Evolutionary conservation across 164 flowering plant species (phyloP).

Genomic region (Tetracentron sinense): DNA sequence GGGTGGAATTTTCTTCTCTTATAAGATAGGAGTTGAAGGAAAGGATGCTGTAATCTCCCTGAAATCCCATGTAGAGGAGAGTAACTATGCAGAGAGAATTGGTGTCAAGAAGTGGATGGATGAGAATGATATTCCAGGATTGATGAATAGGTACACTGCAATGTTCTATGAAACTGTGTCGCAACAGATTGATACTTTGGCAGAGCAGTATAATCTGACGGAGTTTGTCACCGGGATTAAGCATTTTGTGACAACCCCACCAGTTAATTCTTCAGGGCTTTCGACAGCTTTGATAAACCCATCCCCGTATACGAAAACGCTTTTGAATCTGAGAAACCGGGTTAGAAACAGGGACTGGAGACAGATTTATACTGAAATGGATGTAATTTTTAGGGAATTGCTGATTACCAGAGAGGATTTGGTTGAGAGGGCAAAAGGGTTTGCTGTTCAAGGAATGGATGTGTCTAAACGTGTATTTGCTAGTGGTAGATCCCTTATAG

Average conservation of each 20-base stretch:
- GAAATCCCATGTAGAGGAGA: conserved; percentile 73
- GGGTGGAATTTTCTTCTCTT: conserved; percentile 75
- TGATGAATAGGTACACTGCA: conserved; percentile 71
- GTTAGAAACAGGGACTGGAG: conserved; percentile 66
- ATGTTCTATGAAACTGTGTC: conserved; percentile 63
- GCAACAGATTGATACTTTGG: conserved; percentile 72
- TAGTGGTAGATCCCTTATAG: conserved; percentile 65
- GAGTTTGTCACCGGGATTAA: conserved; percentile 77
- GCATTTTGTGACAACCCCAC: conserved; percentile 54
- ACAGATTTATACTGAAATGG: conserved; percentile 55
- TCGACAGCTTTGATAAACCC: conserved; percentile 47
- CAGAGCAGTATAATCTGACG: conserved; percentile 83
- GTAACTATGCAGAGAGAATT: conserved; percentile 75
- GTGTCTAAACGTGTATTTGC: conserved; percentile 60
- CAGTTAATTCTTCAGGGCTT: conserved; percentile 31
- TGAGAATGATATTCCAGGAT: conserved; percentile 80
- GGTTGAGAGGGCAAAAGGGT: conserved; percentile 72
- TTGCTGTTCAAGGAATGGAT: conserved; percentile 68
- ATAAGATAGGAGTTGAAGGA: conserved; percentile 90
- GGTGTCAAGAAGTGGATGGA: conserved; percentile 94
- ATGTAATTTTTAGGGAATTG: conserved; percentile 61
- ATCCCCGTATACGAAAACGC: conserved; percentile 58
- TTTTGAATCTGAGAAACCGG: conserved; percentile 50
- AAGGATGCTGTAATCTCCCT: conserved; percentile 80
- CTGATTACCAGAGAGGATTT: conserved; percentile 66